These are phyloP conservation scores for Coemansia sp. DNA, from an alignment of 192 early-diverging fungal genomes.

Conservation along the genomic window DNA sequence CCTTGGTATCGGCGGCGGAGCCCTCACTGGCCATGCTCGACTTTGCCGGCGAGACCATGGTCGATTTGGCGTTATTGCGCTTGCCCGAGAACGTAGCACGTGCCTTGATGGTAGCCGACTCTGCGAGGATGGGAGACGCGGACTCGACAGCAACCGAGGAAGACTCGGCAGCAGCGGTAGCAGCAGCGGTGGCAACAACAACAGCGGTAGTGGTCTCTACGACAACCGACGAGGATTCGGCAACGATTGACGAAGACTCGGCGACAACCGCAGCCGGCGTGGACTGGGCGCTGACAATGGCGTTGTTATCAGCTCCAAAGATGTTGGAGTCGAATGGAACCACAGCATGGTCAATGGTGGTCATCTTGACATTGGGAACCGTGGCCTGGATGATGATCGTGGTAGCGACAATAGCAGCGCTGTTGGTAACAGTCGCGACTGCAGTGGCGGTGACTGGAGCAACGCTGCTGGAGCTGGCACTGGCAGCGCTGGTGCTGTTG, in stretches of 20 bases:
- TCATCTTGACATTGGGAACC: slow-evolving; percentile 36
- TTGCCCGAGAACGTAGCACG: slow-evolving; percentile 11
- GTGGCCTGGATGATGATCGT: slow-evolving; percentile 15
- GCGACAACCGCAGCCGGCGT: slow-evolving; percentile 1
- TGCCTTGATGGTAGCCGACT: slow-evolving; percentile 20
- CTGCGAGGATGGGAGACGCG: slow-evolving; percentile 29
- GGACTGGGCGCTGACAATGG: not conserved
- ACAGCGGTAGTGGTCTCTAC: not conserved
- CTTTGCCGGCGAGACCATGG: slow-evolving; percentile 12
- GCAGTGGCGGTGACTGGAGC: slow-evolving; percentile 6
- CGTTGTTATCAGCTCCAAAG: slow-evolving; percentile 29
- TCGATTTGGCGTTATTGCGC: slow-evolving; percentile 2
- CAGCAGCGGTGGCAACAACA: not conserved
- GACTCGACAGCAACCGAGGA: not conserved
- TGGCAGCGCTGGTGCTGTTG: slow-evolving; percentile 1
- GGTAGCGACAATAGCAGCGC: slow-evolving; percentile 7
- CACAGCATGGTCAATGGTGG: slow-evolving; percentile 45
- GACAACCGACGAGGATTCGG: slow-evolving; percentile 1
- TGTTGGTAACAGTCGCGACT: slow-evolving; percentile 6
- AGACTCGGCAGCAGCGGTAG: not conserved
- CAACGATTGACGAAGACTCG: slow-evolving; percentile 5
- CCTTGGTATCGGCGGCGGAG: slow-evolving; percentile 11
- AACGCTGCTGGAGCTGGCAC: not conserved
- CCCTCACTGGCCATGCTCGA: slow-evolving; percentile 1
- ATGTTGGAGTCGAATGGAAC: slow-evolving; percentile 46